Evolutionary conservation across 2,329 filamentous ascomycete species (phyloP), one percentile per base, ranked within the genome.

Genomic region (Colletotrichum orchidophilum): DNA sequence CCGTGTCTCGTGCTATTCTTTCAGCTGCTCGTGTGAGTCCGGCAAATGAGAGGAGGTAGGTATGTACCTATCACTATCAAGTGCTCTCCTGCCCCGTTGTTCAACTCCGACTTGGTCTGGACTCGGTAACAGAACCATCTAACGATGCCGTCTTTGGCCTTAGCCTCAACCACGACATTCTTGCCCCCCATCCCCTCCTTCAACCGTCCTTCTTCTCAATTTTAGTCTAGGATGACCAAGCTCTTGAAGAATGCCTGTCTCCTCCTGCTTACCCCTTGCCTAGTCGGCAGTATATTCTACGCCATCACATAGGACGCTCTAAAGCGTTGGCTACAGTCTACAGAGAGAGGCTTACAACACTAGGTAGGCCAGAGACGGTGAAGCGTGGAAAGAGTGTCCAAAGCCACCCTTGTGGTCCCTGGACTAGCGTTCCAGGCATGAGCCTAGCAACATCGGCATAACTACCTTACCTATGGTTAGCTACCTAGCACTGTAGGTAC

Each of bases 341-440:
- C n/a, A n/a, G 52, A 21, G 31, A 52, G 7, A n/a, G 39, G 21
- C 39, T 46, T 46, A 18, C 18, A 18, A 49, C 42, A 57, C 21
- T 21, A 57, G 61, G 49, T 29, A 31, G n/a, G 7, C 57, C 39
- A 26, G 26, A 49, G 57, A 21, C 46, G 26, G 39, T 46, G 57
- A 60, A 15, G 57, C 26, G 58, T 49, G 9, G 46, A 49, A 29
- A 42, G 26, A 46, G 58, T n/a, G 21, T 27, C 29, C 35, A 31
- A 65, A 55, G 52, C 61, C 66, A 21, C 60, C 75, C 68, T 54
- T 39, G 62, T 70, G 59, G 52, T 62, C 68, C 68, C 63, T 71
- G 63, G 46, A 42, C 42, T 67, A 71, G 55, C 39, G 57, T 67
- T 49, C 63, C 68, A 71, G 63, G 68, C 57, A 57, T 58, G 18